Conservation (phyloP, 2,329 filamentous ascomycete genomes). For the Microdochium nivale region DNA sequence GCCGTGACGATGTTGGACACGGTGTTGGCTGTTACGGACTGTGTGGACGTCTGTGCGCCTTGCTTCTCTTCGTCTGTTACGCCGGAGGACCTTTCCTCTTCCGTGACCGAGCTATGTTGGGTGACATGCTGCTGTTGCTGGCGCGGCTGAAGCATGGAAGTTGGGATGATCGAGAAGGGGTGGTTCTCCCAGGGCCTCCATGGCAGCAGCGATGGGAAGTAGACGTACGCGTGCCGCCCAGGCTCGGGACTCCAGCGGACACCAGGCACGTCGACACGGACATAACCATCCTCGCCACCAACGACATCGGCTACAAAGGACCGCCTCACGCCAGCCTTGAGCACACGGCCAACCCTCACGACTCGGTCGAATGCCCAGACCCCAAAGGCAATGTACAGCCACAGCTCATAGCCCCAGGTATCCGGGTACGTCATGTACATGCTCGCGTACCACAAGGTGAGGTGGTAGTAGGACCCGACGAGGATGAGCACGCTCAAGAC, state of each 20-base stretch:
- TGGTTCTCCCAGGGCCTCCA: constrained; percentile 42
- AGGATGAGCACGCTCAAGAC: constrained; percentile 5
- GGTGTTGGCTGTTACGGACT: background rate
- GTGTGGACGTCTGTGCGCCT: background rate
- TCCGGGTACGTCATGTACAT: background rate
- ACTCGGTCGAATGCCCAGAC: constrained; percentile 33
- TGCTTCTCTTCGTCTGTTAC: background rate
- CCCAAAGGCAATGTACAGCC: constrained; percentile 13
- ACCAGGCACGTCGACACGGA: constrained; percentile 32
- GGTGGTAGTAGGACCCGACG: constrained; percentile 23
- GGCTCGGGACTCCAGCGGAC: constrained; percentile 22
- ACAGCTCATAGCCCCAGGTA: constrained; percentile 5
- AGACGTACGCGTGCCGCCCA: constrained; percentile 32
- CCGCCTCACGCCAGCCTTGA: constrained; percentile 24
- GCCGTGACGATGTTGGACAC: background rate
- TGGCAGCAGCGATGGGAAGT: constrained; percentile 36
- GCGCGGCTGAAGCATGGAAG: constrained; percentile 8
- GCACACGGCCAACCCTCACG: constrained; percentile 26
- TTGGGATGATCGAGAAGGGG: constrained; percentile 36
- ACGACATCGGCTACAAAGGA: constrained; percentile 28
- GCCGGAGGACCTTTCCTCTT: background rate
- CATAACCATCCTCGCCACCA: constrained; percentile 18
- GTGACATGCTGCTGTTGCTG: background rate
- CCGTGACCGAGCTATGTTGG: background rate
- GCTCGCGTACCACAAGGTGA: constrained; percentile 8